Percentiles rank a stretch among this genome's conserved stretches.
phyloP scores from a whole-genome alignment of 78 protist species.

The Dictyostelium intermedium region DNA sequence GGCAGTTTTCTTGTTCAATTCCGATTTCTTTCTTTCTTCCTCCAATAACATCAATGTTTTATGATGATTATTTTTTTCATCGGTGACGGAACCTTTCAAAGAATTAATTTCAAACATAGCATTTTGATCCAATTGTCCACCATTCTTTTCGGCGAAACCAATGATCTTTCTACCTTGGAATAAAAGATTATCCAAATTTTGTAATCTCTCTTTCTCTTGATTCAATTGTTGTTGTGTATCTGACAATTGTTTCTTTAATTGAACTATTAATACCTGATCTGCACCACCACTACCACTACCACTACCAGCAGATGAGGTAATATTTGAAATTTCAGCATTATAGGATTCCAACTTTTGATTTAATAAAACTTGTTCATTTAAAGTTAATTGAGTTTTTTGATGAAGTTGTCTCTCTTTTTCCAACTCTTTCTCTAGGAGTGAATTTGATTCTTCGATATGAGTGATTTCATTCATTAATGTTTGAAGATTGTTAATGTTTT shows the following conservation, averaged over 20 bases:
- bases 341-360: conserved; percentile 15
- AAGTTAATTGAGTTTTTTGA: neutral
- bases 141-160: conserved; percentile 41
- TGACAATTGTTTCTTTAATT: conserved; percentile 40
- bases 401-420: conserved; percentile 41
- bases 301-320: neutral
- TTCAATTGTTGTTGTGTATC: conserved; percentile 30
- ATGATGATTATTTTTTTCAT: conserved; percentile 50
- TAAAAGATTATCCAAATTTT: conserved; percentile 23
- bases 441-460: conserved; percentile 55
- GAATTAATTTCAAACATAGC: conserved; percentile 35
- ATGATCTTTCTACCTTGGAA: conserved; percentile 53
- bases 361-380: conserved; percentile 6
- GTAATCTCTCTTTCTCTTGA: conserved; percentile 51
- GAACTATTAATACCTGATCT: neutral
- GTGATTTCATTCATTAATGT: conserved; percentile 71
- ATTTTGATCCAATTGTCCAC: conserved; percentile 48
- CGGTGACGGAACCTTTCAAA: neutral
- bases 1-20: conserved; percentile 62
- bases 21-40: conserved; percentile 61
- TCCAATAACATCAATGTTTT: conserved; percentile 24
- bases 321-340: conserved; percentile 26
- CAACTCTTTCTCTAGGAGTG: conserved; percentile 38
- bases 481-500: conserved; percentile 58
- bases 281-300: too few relatives aligned